Percentiles rank a stretch among this genome's conserved stretches.
phyloP scores from a whole-genome alignment of 1,139 yeast genomes.

The Sugiyamaella sp. region DNA sequence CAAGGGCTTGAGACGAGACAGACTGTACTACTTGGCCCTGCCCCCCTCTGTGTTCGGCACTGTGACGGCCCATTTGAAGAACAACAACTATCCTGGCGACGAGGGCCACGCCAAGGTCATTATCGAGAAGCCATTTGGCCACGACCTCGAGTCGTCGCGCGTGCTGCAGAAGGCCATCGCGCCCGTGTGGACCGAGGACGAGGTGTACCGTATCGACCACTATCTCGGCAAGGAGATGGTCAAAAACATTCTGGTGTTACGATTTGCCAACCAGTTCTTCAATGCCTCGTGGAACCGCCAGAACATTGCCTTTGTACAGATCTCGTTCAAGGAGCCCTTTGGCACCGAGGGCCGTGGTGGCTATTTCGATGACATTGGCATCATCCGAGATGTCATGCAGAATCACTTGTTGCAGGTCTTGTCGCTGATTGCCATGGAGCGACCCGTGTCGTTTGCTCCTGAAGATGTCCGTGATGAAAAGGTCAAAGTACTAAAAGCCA shows the following conservation, averaged over 20 bases:
- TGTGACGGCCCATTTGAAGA: constrained; percentile 75
- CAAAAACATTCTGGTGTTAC: constrained; percentile 81
- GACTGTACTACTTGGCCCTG: constrained; percentile 88
- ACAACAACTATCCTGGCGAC: constrained; percentile 60
- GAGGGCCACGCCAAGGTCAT: constrained; percentile 78
- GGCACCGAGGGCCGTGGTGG: constrained; percentile 99
- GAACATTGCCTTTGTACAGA: constrained; percentile 76
- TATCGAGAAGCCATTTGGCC: constrained; percentile 98
- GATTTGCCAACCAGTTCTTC: constrained; percentile 88
- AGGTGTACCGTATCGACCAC: constrained; percentile 93
- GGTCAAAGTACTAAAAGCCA: constrained; percentile 85
- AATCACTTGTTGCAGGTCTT: constrained; percentile 93
- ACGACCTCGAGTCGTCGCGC: constrained; percentile 77
- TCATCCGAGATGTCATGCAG: constrained; percentile 97
- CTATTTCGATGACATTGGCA: constrained; percentile 92
- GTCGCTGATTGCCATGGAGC: constrained; percentile 91
- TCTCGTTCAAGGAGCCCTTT: constrained; percentile 92
- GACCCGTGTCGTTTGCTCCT: constrained; percentile 87
- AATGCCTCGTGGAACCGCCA: constrained; percentile 85
- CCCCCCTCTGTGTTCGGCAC: constrained; percentile 90
- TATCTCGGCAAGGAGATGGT: constrained; percentile 98
- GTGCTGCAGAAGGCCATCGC: constrained; percentile 74
- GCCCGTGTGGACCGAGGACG: constrained; percentile 89
- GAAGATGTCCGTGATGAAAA: constrained; percentile 96
- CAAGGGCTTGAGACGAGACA: constrained; percentile 48